These are phyloP conservation scores for Withania somnifera DNA, from an alignment of 305 asterid genomes.

Conservation along the genomic window DNA sequence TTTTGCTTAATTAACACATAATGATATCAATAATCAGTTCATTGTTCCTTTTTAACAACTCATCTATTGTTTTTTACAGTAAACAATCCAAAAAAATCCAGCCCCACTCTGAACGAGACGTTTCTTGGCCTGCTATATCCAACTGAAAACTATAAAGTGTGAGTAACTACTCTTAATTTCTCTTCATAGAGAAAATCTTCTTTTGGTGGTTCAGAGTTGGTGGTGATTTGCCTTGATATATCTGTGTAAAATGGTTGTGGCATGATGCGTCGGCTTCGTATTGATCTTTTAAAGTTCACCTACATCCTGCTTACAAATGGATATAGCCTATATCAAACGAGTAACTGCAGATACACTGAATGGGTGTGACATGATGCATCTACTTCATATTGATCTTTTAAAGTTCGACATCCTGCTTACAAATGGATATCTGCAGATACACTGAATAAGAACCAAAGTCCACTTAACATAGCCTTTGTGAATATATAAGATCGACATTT, in stretches of 20 bases:
- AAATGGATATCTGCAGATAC: not conserved
- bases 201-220: not conserved
- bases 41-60: not conserved
- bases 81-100: constrained; percentile 93
- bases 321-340: not conserved
- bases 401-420: not conserved
- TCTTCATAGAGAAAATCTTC: not conserved
- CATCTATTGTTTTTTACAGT: constrained; percentile 34
- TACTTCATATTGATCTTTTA: too few species aligned
- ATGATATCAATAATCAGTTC: not conserved
- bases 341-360: not conserved
- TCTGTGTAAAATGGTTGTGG: not conserved
- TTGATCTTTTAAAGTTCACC: not conserved
- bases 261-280: not conserved
- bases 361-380: not conserved
- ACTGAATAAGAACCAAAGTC: not conserved
- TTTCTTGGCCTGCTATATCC: constrained; percentile 95
- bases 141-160: constrained; percentile 96
- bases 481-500: not conserved
- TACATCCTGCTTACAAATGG: not conserved
- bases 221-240: not conserved
- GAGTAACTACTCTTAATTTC: constrained; percentile 15
- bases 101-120: constrained; percentile 71
- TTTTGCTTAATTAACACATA: not conserved
- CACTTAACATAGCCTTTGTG: not conserved